Evolutionary conservation across 371 early-diverging fungal genomes (phyloP).

Genomic region (Mortierella polycephala): DNA sequence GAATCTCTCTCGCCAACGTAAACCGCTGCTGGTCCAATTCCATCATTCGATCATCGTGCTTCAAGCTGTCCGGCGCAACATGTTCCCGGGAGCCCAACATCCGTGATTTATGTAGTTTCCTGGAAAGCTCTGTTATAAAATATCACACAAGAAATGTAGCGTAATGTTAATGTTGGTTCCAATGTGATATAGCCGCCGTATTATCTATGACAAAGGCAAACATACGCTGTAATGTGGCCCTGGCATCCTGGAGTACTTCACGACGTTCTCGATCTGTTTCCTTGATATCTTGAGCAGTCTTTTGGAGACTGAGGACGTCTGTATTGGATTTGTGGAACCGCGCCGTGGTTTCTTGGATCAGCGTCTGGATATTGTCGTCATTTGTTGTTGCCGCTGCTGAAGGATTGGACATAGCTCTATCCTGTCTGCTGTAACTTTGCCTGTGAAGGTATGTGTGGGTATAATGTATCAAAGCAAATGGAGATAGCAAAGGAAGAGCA

Average conservation of each 20-base stretch:
- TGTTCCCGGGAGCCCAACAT: conserved; percentile 25
- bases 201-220: neutral
- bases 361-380: conserved; percentile 19
- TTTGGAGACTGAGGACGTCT: conserved; percentile 32
- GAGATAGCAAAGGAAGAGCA: too few species aligned
- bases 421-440: too few species aligned
- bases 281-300: conserved; percentile 24
- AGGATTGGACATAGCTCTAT: too few species aligned
- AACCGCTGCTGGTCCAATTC: conserved; percentile 41
- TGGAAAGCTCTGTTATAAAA: conserved; percentile 25
- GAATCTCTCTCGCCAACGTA: conserved; percentile 32
- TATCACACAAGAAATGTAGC: too few species aligned
- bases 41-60: conserved; percentile 34
- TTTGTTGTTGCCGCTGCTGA: neutral
- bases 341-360: conserved; percentile 31
- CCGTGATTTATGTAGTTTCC: conserved; percentile 21
- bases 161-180: too few species aligned
- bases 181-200: too few species aligned
- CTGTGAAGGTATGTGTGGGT: too few species aligned
- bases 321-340: conserved; percentile 36
- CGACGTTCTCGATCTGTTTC: conserved; percentile 33
- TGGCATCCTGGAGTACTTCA: conserved; percentile 32
- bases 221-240: conserved; percentile 32
- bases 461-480: too few species aligned
- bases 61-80: conserved; percentile 36